Base-by-base conservation (phyloP, 1,139 yeast species). In the Yamadazyma membranifaciens region DNA sequence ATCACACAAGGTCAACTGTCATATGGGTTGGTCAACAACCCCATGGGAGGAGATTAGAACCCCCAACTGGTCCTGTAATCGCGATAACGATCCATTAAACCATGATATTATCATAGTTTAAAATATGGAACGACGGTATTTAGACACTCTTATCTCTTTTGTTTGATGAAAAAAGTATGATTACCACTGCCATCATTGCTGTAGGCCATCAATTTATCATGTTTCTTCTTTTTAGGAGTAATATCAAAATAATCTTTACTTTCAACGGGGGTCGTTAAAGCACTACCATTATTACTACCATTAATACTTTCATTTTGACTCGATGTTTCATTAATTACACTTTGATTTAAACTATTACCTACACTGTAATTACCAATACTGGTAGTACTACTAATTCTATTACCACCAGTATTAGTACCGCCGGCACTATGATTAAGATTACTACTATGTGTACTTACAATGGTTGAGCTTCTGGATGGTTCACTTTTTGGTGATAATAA, bases 401-500 rank as follows among this genome's bases (percentile, higher is more conserved):
- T 35, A 6, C 24, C 37, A 11, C 14, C n/a, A 11, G 17, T 9
- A 9, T 9, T 6, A 11, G 28, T 10, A 14, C 6, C n/a, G 24
- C 24, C 24, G 5, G 24, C 24, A 20, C 24, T 20, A 5, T 20
- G 24, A 20, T 20, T 20, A 20, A 20, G 7, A 20, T 20, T 20
- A 20, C 24, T 20, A 20, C 12, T 25, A 14, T 10, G 34, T 34
- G 3, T 46, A 42, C 31, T 42, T 39, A 20, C 24, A 13, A 31
- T 38, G 22, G 46, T 42, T 4, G 47, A 41, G 41, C 31, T 31
- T 43, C 38, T 16, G 2, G 38, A 16, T 11, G 10, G 37, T 46
- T 68, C 39, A 16, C 29, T 34, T 47, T 67, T 72, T 3, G 81
- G 80, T 4, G 83, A 73, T 33, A 72, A 57, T 36, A 75, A 46